Conservation (phyloP, 768 basidiomycete genomes). For the Mycena metata region DNA sequence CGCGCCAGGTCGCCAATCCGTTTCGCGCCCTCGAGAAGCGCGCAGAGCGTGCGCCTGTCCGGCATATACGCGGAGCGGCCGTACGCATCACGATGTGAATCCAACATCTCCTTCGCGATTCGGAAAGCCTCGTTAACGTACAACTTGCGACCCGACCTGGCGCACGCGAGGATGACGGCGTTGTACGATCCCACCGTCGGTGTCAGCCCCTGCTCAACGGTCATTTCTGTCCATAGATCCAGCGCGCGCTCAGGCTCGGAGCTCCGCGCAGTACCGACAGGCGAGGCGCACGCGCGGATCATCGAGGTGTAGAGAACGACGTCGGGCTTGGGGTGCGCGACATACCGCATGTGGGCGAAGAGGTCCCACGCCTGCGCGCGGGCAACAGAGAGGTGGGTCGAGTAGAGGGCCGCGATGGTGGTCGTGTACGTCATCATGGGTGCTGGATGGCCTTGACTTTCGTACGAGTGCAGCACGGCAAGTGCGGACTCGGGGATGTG, state of each 20-base stretch:
- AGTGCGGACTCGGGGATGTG: slow-evolving; percentile 75
- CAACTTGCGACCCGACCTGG: slow-evolving; percentile 68
- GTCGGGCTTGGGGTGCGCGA: slow-evolving; percentile 88
- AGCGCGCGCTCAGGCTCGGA: slow-evolving; percentile 92
- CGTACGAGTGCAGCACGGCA: slow-evolving; percentile 78
- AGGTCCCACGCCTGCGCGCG: slow-evolving; percentile 93
- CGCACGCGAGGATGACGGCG: slow-evolving; percentile 87
- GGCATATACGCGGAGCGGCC: slow-evolving; percentile 71
- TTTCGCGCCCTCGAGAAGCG: slow-evolving; percentile 92
- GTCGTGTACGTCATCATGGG: slow-evolving; percentile 83
- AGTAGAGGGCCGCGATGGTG: slow-evolving; percentile 71
- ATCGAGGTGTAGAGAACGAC: slow-evolving; percentile 81
- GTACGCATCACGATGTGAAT: slow-evolving; percentile 75
- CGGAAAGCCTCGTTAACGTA: slow-evolving; percentile 89
- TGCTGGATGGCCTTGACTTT: slow-evolving; percentile 69
- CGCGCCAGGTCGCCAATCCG: slow-evolving; percentile 85
- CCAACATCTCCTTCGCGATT: slow-evolving; percentile 89
- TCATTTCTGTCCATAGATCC: slow-evolving; percentile 96
- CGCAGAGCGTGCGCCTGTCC: slow-evolving; percentile 78
- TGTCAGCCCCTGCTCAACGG: slow-evolving; percentile 69
- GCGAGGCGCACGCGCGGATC: slow-evolving; percentile 87
- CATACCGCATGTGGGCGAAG: slow-evolving; percentile 96
- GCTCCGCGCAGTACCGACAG: slow-evolving; percentile 55
- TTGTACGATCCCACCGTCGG: slow-evolving; percentile 83
- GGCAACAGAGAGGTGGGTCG: slow-evolving; percentile 61